Percentiles rank a stretch among this genome's conserved stretches.
Conservation (phyloP, 306 rosid genomes). For the Gynostemma pentaphyllum region DNA sequence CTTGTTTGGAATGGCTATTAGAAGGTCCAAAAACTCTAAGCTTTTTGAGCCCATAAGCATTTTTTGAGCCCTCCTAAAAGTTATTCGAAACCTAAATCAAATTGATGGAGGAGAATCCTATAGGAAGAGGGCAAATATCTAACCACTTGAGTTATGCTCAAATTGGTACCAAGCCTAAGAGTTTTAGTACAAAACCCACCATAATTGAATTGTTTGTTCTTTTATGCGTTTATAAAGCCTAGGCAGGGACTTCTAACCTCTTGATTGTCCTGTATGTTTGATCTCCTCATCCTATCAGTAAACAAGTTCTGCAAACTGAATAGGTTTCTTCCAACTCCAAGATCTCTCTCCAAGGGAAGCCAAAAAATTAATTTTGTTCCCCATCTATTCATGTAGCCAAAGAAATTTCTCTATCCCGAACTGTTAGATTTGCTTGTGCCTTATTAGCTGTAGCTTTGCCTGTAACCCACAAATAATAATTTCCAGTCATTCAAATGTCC, state of each 20-base stretch:
- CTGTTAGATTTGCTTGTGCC: constrained; percentile 26
- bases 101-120: too few species aligned
- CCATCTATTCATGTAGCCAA: constrained; percentile 15
- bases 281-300: not conserved
- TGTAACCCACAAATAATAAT: constrained; percentile 17
- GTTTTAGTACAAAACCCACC: not conserved
- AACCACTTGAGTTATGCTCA: too few species aligned
- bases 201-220: not conserved
- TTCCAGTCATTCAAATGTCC: not conserved
- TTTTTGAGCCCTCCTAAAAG: too few species aligned
- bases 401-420: constrained; percentile 28
- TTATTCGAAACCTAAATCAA: too few species aligned
- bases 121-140: too few species aligned
- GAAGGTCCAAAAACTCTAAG: too few species aligned
- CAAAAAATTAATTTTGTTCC: not conserved
- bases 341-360: not conserved
- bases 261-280: not conserved
- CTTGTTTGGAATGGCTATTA: too few species aligned
- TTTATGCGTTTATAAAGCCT: not conserved
- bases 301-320: not conserved
- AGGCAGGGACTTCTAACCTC: not conserved
- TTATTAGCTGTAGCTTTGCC: constrained; percentile 38
- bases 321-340: not conserved
- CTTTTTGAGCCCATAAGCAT: too few species aligned
- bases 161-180: too few species aligned